Evolutionary conservation across 768 basidiomycete species (phyloP).

Genomic region (Tephrocybe sp.): DNA sequence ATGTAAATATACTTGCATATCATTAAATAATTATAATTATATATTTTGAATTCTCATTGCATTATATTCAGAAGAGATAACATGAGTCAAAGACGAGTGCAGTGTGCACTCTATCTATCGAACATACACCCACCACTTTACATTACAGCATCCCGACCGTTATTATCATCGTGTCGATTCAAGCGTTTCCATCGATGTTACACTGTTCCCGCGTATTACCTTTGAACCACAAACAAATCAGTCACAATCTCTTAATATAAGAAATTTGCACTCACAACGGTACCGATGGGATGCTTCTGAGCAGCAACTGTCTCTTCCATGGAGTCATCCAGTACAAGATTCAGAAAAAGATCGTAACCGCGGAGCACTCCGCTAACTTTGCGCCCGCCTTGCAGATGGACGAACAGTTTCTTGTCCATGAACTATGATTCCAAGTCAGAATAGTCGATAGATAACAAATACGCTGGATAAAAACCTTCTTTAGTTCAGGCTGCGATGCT

Average conservation of each 20-base stretch:
- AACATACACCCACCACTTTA: conserved; percentile 11
- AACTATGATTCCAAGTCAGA: conserved; percentile 54
- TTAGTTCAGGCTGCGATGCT: conserved; percentile 95
- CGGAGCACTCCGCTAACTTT: conserved; percentile 94
- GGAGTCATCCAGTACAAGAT: conserved; percentile 95
- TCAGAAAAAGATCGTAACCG: conserved; percentile 98
- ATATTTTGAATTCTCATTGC: too few species aligned
- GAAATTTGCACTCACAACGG: conserved; percentile 64
- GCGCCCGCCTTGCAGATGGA: conserved; percentile 92
- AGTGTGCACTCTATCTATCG: too few species aligned
- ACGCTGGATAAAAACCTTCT: conserved; percentile 69
- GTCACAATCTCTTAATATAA: conserved; percentile 3
- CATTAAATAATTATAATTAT: not conserved
- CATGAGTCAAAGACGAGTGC: conserved; percentile 7
- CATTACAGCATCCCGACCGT: conserved; percentile 3
- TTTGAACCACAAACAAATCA: conserved; percentile 34
- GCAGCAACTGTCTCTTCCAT: conserved; percentile 88
- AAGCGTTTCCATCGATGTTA: conserved; percentile 91
- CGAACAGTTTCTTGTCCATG: conserved; percentile 97
- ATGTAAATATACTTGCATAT: not conserved
- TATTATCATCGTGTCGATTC: conserved; percentile 50
- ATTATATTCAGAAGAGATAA: not conserved
- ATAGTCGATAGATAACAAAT: not conserved
- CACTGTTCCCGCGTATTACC: conserved; percentile 97
- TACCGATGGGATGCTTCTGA: conserved; percentile 89